Evolutionary conservation across 2,329 filamentous ascomycete species (phyloP), one percentile per base, ranked within the genome.

Genomic region (Aureobasidium namibiae): DNA sequence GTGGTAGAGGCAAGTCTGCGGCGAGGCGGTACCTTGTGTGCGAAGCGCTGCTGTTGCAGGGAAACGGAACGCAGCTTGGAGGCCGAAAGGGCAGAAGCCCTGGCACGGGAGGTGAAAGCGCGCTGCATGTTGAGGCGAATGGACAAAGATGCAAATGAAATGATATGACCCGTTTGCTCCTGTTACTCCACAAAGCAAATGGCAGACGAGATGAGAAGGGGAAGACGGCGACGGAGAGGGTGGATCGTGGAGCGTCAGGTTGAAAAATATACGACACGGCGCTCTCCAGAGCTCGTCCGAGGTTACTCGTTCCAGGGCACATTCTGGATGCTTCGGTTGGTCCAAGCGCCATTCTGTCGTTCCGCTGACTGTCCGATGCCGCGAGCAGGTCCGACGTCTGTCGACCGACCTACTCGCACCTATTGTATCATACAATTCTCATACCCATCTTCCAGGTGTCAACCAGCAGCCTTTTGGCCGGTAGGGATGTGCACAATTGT

Each of bases 41-140:
- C 90, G 75, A 95, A 99, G 74, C 94, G 85, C 76, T 95, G 85
- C 80, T 97, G 92, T 76, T 95, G 90, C 68, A 90, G 80, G 74
- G 80, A 74, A 69, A 74, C 76, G 66, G 78, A 75, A 59, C 70
- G 67, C 63, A 75, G 69, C 67, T 74, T 72, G 65, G 80, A 76
- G 63, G 87, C 83, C 65, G 85, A 87, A 69, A 92, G 85, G 80
- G 87, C 85, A 67, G 90, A 89, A 73, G 90, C 86, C 80, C 90
- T 82, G 70, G 88, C 80, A 74, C 84, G 82, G 69, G 89, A 90
- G 74, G 89, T 85, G 73, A 99, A 83, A 78, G 91, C 91, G 78
- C 94, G 90, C 84, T 99, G 94, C 94, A 99, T 99, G 62, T 42
- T 56, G 56, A 44, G 41, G 42, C 13, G 16, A 41, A 56, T 34